Evolutionary conservation across 352 stramenopile species (phyloP).

Genomic region (Plasmopara muralis): DNA sequence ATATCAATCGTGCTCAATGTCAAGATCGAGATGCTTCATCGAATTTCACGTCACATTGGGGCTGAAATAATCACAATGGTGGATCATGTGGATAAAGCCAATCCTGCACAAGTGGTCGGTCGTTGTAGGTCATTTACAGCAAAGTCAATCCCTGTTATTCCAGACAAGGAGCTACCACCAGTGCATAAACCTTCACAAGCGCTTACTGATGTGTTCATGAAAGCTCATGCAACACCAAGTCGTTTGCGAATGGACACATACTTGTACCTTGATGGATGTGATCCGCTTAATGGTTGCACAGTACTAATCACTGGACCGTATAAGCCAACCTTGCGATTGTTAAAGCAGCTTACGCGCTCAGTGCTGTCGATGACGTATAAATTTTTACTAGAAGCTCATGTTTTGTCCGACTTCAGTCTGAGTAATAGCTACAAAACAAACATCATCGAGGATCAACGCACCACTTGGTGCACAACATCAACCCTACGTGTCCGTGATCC

Average conservation of each 20-base stretch:
- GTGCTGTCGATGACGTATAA: conserved; percentile 94
- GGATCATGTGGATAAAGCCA: conserved; percentile 84
- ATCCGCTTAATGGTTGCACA: conserved; percentile 91
- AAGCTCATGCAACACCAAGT: conserved; percentile 13
- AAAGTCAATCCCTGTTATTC: conserved; percentile 45
- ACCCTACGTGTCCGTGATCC: conserved; percentile 57
- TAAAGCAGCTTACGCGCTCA: conserved; percentile 89
- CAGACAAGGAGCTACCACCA: conserved; percentile 27
- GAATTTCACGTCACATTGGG: conserved; percentile 91
- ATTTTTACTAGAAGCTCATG: conserved; percentile 92
- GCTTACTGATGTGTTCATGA: conserved; percentile 25
- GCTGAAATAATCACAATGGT: conserved; percentile 89
- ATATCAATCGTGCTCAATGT: conserved; percentile 94
- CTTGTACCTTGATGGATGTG: conserved; percentile 93
- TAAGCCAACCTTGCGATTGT: conserved; percentile 82
- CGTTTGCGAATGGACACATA: conserved; percentile 79
- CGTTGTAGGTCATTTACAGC: conserved; percentile 63
- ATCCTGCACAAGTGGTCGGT: conserved; percentile 48
- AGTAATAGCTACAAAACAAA: conserved; percentile 25
- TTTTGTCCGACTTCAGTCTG: conserved; percentile 86
- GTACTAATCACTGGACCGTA: conserved; percentile 89
- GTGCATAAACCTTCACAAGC: conserved; percentile 26
- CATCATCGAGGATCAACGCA: conserved; percentile 24
- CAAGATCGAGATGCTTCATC: conserved; percentile 86
- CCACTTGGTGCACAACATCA: conserved; percentile 69